Evolutionary conservation across 1,284 basidiomycete species (phyloP).

Genomic region (Ceratobasidium sp.): DNA sequence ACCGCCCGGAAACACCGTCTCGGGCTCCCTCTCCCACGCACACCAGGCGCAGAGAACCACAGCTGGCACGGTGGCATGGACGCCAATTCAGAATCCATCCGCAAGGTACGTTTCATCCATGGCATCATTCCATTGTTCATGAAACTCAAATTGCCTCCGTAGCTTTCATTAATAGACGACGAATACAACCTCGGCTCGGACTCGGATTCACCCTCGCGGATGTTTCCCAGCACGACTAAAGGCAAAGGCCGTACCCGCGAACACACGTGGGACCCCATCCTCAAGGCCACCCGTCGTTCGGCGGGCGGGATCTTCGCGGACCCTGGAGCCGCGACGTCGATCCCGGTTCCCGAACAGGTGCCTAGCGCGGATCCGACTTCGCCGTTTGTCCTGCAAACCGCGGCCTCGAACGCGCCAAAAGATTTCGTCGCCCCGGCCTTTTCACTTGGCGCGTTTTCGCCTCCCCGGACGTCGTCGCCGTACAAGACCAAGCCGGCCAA

Average conservation of each 20-base stretch:
- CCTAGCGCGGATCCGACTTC: conserved; percentile 38
- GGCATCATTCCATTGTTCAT: conserved; percentile 7
- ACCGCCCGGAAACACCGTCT: conserved; percentile 33
- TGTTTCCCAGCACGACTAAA: conserved; percentile 22
- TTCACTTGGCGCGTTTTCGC: conserved; percentile 29
- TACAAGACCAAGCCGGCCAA: conserved; percentile 1
- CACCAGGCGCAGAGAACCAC: conserved; percentile 35
- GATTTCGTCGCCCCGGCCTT: conserved; percentile 31
- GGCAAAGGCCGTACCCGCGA: conserved; percentile 24
- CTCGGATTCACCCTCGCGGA: conserved; percentile 25
- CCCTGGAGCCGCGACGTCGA: conserved; percentile 21
- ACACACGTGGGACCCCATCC: conserved; percentile 26
- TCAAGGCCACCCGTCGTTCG: conserved; percentile 17
- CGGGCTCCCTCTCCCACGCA: conserved; percentile 18
- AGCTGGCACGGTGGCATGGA: conserved; percentile 44
- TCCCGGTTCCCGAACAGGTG: conserved; percentile 31
- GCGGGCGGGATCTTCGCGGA: conserved; percentile 35
- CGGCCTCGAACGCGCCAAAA: conserved; percentile 26
- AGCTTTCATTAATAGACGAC: conserved; percentile 42
- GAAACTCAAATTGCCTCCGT: not conserved
- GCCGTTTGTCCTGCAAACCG: conserved; percentile 27
- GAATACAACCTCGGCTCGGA: conserved; percentile 42
- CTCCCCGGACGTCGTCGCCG: conserved; percentile 41
- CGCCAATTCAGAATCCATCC: conserved; percentile 29
- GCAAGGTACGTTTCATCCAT: conserved; percentile 9